Evolutionary conservation across 306 rosid species (phyloP), one percentile per base, ranked within the genome.

Genomic region (Gleditsia sinensis): DNA sequence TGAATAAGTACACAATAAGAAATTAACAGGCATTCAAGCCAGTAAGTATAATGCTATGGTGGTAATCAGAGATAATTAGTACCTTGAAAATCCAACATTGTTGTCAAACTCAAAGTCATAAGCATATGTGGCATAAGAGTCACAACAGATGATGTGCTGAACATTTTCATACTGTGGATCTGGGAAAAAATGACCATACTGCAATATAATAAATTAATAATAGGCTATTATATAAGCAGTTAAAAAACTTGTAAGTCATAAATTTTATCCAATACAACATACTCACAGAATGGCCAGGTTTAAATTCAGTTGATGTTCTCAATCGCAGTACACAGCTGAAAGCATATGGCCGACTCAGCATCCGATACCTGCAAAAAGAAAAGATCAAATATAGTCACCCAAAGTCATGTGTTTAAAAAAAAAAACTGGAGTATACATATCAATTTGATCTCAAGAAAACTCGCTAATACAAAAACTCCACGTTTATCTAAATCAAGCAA

Each of bases 151-250:
- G 62, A 94, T 79, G 75, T 94, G 98, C 77, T 94, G 98, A 78
- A 94, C 98, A 83, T 94, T 89, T 80, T 94, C 97, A 81, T 94
- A 94, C 81, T 91, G 97, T 50, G 98, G 98, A 83, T 94, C 98
- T 39, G 98, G 97, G 84, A 94, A 91, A 86, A 94, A 94, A 89
- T 94, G 98, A 62, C 98, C 98, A 81, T 88, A 94, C 98, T 94
- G 97, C 97, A 85, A 72, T 21, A 77, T 43, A 86, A 42, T n/a
- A n/a, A n/a, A n/a, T n/a, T n/a, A n/a, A n/a, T 53, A 70, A 46
- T 9, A 78, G 42, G 37, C 70, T 84, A 79, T 45, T 71, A 37
- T 50, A 76, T 34, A 72, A 79, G 75, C 10, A 77, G 71, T 73
- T 48, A 55, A 37, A 24, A 56, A 54, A 67, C 40, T 24, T 75